These are phyloP conservation scores for Leccinum truebloodii DNA, from an alignment of 768 basidiomycete species.

Conservation along the genomic window DNA sequence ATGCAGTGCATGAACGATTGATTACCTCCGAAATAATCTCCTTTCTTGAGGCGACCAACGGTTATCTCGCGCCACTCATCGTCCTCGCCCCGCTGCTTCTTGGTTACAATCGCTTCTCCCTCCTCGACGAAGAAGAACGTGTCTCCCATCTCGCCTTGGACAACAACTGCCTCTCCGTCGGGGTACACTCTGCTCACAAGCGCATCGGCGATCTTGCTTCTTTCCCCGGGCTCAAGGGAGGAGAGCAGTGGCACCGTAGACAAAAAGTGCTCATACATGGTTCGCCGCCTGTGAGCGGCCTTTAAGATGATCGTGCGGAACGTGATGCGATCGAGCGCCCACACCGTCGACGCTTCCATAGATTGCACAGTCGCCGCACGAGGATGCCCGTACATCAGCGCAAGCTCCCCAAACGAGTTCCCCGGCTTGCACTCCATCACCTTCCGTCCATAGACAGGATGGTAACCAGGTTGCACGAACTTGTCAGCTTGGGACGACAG, in stretches of 20 bases:
- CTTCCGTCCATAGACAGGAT: conserved; percentile 73
- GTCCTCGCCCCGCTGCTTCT: conserved; percentile 60
- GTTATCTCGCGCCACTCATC: conserved; percentile 62
- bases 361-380: conserved; percentile 94
- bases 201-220: conserved; percentile 97
- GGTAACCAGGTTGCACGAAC: conserved; percentile 63
- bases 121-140: conserved; percentile 98
- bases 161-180: conserved; percentile 86
- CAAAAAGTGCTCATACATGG: conserved; percentile 97
- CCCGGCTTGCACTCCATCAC: conserved; percentile 86
- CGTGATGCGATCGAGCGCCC: conserved; percentile 96
- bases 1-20: not conserved
- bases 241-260: conserved; percentile 86
- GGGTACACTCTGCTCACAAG: conserved; percentile 79
- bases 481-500: conserved; percentile 47
- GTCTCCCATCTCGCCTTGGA: conserved; percentile 93
- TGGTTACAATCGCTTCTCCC: conserved; percentile 86
- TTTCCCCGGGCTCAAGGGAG: conserved; percentile 82
- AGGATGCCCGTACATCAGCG: conserved; percentile 97
- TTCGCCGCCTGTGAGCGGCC: conserved; percentile 84
- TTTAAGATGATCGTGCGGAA: conserved; percentile 98
- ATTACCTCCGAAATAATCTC: conserved; percentile 97
- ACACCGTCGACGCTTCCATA: conserved; percentile 78
- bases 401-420: conserved; percentile 91
- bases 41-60: conserved; percentile 79